phyloP scores from a whole-genome alignment of 345 rosid genomes.

The Eucalyptus marginata region DNA sequence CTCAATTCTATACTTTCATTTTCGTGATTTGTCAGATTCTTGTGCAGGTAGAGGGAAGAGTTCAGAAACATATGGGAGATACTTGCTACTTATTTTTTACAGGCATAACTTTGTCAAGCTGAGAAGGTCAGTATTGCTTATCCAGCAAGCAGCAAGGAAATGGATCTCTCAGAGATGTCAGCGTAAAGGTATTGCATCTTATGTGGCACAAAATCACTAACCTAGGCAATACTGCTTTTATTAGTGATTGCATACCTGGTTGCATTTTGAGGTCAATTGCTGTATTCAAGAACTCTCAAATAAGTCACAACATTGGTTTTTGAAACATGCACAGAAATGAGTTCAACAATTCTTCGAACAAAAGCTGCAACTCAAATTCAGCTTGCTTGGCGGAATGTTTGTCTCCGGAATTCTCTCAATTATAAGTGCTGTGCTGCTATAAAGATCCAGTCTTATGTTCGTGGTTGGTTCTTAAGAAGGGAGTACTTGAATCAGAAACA shows the following conservation, averaged over 20 bases:
- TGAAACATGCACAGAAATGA: neutral
- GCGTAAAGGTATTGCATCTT: neutral
- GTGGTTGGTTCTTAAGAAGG: slow-evolving; percentile 33
- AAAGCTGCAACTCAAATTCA: slow-evolving; percentile 48
- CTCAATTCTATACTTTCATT: neutral
- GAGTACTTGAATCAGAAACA: slow-evolving; percentile 18
- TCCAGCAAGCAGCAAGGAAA: slow-evolving; percentile 52
- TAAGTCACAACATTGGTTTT: neutral
- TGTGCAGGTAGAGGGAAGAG: slow-evolving; percentile 20
- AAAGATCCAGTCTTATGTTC: slow-evolving; percentile 32
- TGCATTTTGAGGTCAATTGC: neutral
- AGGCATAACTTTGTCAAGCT: slow-evolving; percentile 35
- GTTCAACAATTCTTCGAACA: neutral
- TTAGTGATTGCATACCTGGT: neutral
- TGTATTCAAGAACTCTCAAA: neutral
- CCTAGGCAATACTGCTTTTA: neutral
- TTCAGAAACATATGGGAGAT: slow-evolving; percentile 11
- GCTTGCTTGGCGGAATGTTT: slow-evolving; percentile 36
- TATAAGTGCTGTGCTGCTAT: slow-evolving; percentile 27
- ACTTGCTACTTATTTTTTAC: slow-evolving; percentile 28
- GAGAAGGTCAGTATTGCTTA: slow-evolving; percentile 26
- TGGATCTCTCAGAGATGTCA: slow-evolving; percentile 18
- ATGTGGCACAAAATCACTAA: neutral
- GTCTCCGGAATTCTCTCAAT: neutral
- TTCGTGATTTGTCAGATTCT: neutral